phyloP scores from a whole-genome alignment of 768 basidiomycete genomes.

The Boletus bicolor region DNA sequence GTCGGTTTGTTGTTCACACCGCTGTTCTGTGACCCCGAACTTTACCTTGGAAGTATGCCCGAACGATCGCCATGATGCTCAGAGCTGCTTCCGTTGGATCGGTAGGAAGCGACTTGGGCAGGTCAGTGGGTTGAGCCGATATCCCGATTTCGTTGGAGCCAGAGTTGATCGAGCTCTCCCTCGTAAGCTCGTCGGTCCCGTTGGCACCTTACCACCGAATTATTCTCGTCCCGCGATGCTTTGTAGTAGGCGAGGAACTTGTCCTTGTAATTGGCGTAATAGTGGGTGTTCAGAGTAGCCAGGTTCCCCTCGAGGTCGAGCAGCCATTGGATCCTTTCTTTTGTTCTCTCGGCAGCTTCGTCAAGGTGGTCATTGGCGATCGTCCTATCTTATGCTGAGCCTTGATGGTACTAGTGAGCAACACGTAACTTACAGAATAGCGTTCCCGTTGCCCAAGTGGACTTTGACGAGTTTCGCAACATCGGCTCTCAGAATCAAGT shows the following conservation, averaged over 20 bases:
- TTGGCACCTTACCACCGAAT: conserved; percentile 9
- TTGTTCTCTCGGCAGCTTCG: conserved; percentile 37
- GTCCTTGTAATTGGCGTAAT: conserved; percentile 45
- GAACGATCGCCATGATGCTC: conserved; percentile 65
- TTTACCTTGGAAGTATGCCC: conserved; percentile 75
- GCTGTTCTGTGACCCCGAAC: not conserved
- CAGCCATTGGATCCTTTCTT: conserved; percentile 46
- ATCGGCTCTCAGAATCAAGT: conserved; percentile 37
- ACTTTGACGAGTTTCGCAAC: conserved; percentile 40
- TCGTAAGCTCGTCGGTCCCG: not conserved
- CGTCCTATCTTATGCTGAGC: conserved; percentile 32
- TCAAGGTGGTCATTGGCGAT: conserved; percentile 51
- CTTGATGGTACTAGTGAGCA: not conserved
- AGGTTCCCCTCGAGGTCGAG: conserved; percentile 48
- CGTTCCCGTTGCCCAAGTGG: conserved; percentile 56
- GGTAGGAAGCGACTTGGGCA: conserved; percentile 42
- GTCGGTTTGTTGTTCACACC: not conserved
- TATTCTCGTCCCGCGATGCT: conserved; percentile 16
- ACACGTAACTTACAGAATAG: conserved; percentile 38
- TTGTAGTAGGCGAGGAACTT: conserved; percentile 54
- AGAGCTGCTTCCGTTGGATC: conserved; percentile 57
- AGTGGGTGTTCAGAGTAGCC: conserved; percentile 50
- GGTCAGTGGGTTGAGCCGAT: conserved; percentile 25
- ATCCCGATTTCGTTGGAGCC: conserved; percentile 27
- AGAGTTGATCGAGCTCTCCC: conserved; percentile 17